Evolutionary conservation across 2,329 filamentous ascomycete species (phyloP).

Genomic region (Aspergillus oerlinghausenensis): DNA sequence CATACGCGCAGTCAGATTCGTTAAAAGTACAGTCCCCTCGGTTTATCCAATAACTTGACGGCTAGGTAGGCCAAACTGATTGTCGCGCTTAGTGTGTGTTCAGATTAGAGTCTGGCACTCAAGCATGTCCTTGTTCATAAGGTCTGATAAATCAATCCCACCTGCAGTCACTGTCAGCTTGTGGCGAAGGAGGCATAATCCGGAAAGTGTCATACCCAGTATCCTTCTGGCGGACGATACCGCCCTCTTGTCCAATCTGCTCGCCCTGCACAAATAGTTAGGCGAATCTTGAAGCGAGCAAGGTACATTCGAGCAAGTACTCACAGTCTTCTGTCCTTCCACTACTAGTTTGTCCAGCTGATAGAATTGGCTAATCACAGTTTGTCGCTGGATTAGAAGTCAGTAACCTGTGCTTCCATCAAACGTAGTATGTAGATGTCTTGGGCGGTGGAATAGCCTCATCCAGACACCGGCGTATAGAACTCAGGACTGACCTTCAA

Average conservation of each 20-base stretch:
- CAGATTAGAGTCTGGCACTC: neutral
- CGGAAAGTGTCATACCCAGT: slow-evolving; percentile 54
- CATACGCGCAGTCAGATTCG: slow-evolving; percentile 10
- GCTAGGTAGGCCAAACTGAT: neutral
- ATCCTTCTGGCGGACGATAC: slow-evolving; percentile 71
- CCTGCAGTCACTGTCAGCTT: slow-evolving; percentile 11
- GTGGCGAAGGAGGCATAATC: slow-evolving; percentile 1
- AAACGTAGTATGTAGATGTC: neutral
- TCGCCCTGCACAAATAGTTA: slow-evolving; percentile 21
- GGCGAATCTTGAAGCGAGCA: neutral
- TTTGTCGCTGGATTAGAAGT: slow-evolving; percentile 72
- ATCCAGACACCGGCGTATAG: neutral
- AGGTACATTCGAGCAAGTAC: slow-evolving; percentile 21
- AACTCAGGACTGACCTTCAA: slow-evolving; percentile 67
- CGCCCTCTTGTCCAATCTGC: slow-evolving; percentile 60
- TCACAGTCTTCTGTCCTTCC: slow-evolving; percentile 75
- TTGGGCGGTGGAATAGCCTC: neutral
- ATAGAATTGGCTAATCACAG: slow-evolving; percentile 90
- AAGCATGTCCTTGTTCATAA: neutral
- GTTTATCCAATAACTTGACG: slow-evolving; percentile 8
- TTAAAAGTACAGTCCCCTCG: slow-evolving; percentile 20
- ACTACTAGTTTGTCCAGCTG: slow-evolving; percentile 88
- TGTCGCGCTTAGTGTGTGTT: neutral
- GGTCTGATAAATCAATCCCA: slow-evolving; percentile 22
- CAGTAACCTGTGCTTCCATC: slow-evolving; percentile 21